Evolutionary conservation across 192 early-diverging fungal species (phyloP).

Genomic region (Coemansia sp.): DNA sequence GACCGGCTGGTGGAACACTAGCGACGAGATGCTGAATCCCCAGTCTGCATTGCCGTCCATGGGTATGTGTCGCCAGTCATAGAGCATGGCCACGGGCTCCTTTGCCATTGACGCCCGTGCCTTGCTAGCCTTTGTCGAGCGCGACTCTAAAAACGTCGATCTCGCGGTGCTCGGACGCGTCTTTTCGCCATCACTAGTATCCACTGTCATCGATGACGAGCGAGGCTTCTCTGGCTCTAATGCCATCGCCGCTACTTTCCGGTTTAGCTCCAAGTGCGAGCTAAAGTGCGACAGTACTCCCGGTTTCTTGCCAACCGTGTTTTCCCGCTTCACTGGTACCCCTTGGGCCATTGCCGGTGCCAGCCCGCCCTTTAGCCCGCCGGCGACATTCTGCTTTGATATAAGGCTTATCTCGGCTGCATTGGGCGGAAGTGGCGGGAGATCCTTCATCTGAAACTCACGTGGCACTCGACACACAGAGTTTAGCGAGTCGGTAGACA

Average conservation of each 20-base stretch:
- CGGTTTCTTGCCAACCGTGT: constrained; percentile 16
- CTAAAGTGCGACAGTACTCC: constrained; percentile 45
- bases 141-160: constrained; percentile 16
- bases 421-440: constrained; percentile 54
- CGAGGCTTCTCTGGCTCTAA: constrained; percentile 45
- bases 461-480: constrained; percentile 30
- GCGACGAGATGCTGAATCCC: constrained; percentile 51
- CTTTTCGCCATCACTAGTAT: constrained; percentile 21
- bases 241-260: constrained; percentile 32
- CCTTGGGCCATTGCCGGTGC: neutral
- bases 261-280: constrained; percentile 45
- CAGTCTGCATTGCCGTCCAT: constrained; percentile 31
- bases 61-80: constrained; percentile 43
- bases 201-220: constrained; percentile 41
- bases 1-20: constrained; percentile 37
- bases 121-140: constrained; percentile 16
- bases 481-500: constrained; percentile 29
- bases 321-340: constrained; percentile 4
- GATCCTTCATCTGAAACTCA: constrained; percentile 55
- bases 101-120: constrained; percentile 36
- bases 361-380: neutral
- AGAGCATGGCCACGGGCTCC: constrained; percentile 25
- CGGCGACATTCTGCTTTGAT: constrained; percentile 14
- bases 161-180: constrained; percentile 23
- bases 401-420: constrained; percentile 35